Conservation (phyloP, 257 asterid species). For the Nicotiana attenuata region DNA sequence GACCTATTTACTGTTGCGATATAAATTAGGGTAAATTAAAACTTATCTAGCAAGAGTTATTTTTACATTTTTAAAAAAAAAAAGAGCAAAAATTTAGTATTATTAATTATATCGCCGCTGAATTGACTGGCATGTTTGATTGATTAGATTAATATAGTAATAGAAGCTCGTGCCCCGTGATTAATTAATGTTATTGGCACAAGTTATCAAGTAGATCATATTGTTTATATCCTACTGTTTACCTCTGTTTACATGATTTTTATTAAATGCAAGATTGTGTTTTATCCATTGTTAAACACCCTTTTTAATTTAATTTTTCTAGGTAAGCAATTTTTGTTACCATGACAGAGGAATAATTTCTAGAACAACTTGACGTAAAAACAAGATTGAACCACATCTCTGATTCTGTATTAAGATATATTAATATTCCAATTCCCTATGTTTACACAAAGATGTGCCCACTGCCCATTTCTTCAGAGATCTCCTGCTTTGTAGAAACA, state of each 20-base stretch:
- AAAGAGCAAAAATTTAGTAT: not conserved
- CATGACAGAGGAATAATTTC: not conserved
- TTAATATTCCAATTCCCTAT: not conserved
- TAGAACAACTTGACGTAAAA: not conserved
- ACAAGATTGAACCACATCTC: not conserved
- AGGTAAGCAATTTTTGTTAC: not conserved
- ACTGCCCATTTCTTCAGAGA: not conserved
- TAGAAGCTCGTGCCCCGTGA: not conserved
- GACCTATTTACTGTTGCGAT: no score
- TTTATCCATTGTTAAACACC: not conserved
- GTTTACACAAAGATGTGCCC: not conserved
- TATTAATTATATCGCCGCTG: not conserved
- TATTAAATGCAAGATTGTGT: not conserved
- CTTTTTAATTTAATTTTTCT: not conserved
- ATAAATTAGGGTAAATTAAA: no score
- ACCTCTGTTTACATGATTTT: not conserved
- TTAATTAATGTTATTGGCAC: not conserved
- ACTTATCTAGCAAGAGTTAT: no score
- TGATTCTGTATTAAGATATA: not conserved
- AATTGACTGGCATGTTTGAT: not conserved
- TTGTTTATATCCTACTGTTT: not conserved
- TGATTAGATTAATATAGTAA: not conserved
- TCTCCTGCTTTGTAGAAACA: not conserved
- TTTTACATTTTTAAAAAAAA: no score
- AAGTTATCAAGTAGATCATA: constrained; percentile 4